phyloP scores from a whole-genome alignment of 2,329 filamentous ascomycete genomes.

The Cercospora canescens region DNA sequence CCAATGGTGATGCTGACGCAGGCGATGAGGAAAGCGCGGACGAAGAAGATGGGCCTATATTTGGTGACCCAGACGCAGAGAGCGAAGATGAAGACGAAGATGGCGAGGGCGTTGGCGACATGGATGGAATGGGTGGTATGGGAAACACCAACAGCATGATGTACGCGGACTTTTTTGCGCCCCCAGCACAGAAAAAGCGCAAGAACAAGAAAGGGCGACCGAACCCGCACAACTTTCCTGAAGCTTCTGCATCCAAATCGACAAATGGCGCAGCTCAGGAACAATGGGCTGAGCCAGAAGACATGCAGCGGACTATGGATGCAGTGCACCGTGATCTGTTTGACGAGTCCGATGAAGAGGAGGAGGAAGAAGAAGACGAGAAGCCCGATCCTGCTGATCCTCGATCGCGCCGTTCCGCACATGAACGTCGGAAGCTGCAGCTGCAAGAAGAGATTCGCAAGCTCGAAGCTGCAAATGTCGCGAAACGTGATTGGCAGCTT shows the following conservation, averaged over 20 bases:
- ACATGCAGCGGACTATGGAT: slow-evolving; percentile 80
- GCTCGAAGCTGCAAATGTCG: slow-evolving; percentile 84
- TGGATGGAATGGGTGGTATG: slow-evolving; percentile 53
- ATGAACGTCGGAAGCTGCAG: slow-evolving; percentile 84
- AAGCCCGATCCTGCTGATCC: slow-evolving; percentile 66
- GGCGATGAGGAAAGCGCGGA: slow-evolving; percentile 56
- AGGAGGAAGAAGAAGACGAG: slow-evolving; percentile 55
- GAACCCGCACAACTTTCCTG: slow-evolving; percentile 53
- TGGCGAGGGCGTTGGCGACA: slow-evolving; percentile 56
- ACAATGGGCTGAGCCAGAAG: slow-evolving; percentile 53
- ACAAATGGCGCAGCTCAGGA: slow-evolving; percentile 38
- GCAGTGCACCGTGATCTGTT: slow-evolving; percentile 89
- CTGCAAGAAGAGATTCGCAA: slow-evolving; percentile 87
- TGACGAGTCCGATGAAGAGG: slow-evolving; percentile 72
- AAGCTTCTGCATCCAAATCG: slow-evolving; percentile 12
- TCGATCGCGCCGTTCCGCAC: slow-evolving; percentile 74
- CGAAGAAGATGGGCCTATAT: slow-evolving; percentile 78
- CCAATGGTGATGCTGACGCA: slow-evolving; percentile 34
- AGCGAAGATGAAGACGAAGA: slow-evolving; percentile 64
- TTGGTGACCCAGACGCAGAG: slow-evolving; percentile 74
- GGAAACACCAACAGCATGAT: slow-evolving; percentile 84
- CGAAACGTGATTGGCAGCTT: slow-evolving; percentile 87
- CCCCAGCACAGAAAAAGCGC: slow-evolving; percentile 70
- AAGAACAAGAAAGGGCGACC: slow-evolving; percentile 56
- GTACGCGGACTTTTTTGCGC: slow-evolving; percentile 92